These are phyloP conservation scores for Serendipita sp. DNA, from an alignment of 768 basidiomycete species.

Conservation along the genomic window DNA sequence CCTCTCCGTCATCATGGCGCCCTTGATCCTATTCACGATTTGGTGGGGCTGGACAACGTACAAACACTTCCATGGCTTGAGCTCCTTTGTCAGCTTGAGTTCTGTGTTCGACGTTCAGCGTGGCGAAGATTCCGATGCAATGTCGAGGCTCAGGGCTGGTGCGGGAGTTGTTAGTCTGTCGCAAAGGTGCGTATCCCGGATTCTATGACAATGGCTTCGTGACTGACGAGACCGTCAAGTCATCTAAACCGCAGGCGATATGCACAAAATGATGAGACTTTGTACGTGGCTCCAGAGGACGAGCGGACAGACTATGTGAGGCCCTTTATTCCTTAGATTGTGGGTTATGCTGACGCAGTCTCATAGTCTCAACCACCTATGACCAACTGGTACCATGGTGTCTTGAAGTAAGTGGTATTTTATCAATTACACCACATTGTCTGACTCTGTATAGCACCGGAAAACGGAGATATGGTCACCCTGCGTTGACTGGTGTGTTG, in stretches of 20 bases:
- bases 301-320: constrained; percentile 76
- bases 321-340: background rate
- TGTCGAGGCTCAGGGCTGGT: constrained; percentile 54
- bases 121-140: constrained; percentile 71
- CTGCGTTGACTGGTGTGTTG: constrained; percentile 81
- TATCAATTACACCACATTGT: background rate
- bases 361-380: constrained; percentile 85
- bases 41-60: constrained; percentile 71
- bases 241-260: constrained; percentile 77
- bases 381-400: constrained; percentile 86
- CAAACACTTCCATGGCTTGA: constrained; percentile 49
- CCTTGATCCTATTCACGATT: constrained; percentile 58
- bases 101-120: constrained; percentile 79
- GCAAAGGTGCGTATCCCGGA: constrained; percentile 44
- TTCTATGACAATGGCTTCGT: background rate
- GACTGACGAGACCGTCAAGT: constrained; percentile 22
- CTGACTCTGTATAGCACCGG: constrained; percentile 51
- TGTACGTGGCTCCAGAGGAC: constrained; percentile 92
- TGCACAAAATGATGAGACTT: constrained; percentile 80
- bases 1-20: constrained; percentile 47
- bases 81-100: constrained; percentile 69
- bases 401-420: constrained; percentile 50
- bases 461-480: constrained; percentile 85
- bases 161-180: constrained; percentile 70
- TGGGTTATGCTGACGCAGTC: constrained; percentile 10